Evolutionary conservation across 2,329 filamentous ascomycete species (phyloP).

Genomic region (Colletotrichum orbiculare): DNA sequence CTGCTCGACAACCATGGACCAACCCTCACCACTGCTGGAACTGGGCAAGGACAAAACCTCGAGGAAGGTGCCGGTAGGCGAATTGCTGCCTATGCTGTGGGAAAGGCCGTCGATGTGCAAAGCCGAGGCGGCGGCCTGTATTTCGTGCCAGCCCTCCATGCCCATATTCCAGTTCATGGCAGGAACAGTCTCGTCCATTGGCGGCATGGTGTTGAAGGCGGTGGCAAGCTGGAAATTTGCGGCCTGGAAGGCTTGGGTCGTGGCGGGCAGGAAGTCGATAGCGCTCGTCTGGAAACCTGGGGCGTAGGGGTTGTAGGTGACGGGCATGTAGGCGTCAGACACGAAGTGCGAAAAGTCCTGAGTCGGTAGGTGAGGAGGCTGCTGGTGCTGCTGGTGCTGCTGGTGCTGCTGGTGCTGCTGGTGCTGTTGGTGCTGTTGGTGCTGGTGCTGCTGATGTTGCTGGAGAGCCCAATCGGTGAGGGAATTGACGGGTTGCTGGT

Average conservation of each 20-base stretch:
- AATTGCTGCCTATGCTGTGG: conserved; percentile 57
- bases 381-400: conserved; percentile 49
- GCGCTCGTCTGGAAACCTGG: conserved; percentile 64
- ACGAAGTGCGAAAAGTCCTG: conserved; percentile 65
- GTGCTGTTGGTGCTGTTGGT: conserved; percentile 45
- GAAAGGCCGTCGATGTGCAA: conserved; percentile 64
- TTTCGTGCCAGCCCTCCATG: conserved; percentile 83
- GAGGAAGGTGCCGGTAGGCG: conserved; percentile 69
- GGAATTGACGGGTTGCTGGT: conserved; percentile 61
- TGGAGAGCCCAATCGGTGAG: conserved; percentile 73
- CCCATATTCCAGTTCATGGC: conserved; percentile 71
- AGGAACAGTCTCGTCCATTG: conserved; percentile 65
- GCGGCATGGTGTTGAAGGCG: conserved; percentile 68
- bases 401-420: conserved; percentile 60
- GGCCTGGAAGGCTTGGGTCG: conserved; percentile 73
- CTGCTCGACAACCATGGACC: conserved; percentile 72
- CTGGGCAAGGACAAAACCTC: conserved; percentile 86
- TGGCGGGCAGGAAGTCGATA: conserved; percentile 70
- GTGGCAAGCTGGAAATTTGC: conserved; percentile 71
- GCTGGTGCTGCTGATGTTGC: conserved; percentile 60
- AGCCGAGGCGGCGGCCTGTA: conserved; percentile 67
- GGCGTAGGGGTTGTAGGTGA: conserved; percentile 57
- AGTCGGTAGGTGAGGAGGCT: conserved; percentile 48
- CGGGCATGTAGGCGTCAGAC: conserved; percentile 59
- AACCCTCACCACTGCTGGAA: conserved; percentile 83